These are phyloP conservation scores for Globisporangium alternatum DNA, from an alignment of 352 stramenopile species.

Conservation along the genomic window DNA sequence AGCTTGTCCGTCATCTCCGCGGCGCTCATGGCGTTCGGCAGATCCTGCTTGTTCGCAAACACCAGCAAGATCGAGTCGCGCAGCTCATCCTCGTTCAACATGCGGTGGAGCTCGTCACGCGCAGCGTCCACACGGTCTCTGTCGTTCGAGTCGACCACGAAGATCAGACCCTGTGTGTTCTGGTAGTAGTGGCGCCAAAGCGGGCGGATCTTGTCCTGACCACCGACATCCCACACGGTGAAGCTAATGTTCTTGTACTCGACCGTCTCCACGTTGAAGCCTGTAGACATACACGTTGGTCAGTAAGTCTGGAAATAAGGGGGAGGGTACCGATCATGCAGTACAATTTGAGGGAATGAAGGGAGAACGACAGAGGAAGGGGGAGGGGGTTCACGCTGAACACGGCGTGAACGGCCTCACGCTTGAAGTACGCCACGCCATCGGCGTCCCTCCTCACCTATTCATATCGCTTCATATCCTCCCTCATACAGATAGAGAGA, in stretches of 20 bases:
- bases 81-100: slow-evolving; percentile 98
- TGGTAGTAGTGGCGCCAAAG: slow-evolving; percentile 99
- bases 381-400: too few relatives aligned
- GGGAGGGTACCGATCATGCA: too few relatives aligned
- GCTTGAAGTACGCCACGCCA: neutral
- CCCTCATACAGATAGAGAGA: neutral
- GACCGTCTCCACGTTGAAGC: slow-evolving; percentile 99
- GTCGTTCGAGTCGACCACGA: slow-evolving; percentile 99
- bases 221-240: slow-evolving; percentile 99
- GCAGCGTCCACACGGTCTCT: slow-evolving; percentile 96
- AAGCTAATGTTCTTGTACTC: slow-evolving; percentile 99
- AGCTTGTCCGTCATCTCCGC: slow-evolving; percentile 99
- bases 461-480: neutral
- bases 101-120: slow-evolving; percentile 96
- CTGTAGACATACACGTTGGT: slow-evolving; percentile 23
- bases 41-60: slow-evolving; percentile 99
- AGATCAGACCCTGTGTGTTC: slow-evolving; percentile 99
- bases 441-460: neutral
- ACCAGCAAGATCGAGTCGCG: slow-evolving; percentile 96
- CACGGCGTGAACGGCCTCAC: too few relatives aligned
- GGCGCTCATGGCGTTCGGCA: slow-evolving; percentile 97
- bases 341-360: too few relatives aligned
- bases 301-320: too few relatives aligned
- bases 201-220: slow-evolving; percentile 98
- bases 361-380: too few relatives aligned